A percentile compares a stretch with the other conserved stretches of the same genome.
phyloP scores from a whole-genome alignment of 208 protist species.

The Balamuthia mandrillaris region DNA sequence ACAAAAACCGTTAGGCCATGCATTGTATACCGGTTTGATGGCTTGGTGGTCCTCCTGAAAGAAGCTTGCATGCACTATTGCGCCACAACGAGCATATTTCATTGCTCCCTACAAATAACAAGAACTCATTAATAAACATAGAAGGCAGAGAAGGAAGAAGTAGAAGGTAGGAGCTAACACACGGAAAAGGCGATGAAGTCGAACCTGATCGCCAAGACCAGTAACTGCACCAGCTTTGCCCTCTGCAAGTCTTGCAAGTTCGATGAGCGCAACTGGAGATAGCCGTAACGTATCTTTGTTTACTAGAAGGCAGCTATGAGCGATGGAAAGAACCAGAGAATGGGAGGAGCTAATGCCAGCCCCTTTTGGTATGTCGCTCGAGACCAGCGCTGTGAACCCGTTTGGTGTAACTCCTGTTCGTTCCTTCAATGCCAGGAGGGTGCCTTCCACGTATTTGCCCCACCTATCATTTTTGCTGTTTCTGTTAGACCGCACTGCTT shows the following conservation, averaged over 20 bases:
- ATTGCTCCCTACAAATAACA: conserved; percentile 28
- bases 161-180: neutral
- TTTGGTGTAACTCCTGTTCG: neutral
- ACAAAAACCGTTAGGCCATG: neutral
- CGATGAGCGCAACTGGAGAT: neutral
- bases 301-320: neutral
- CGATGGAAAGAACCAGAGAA: conserved; percentile 18
- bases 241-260: conserved; percentile 19
- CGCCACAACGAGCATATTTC: conserved; percentile 8
- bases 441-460: neutral
- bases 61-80: conserved; percentile 38
- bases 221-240: conserved; percentile 36
- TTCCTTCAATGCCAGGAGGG: neutral
- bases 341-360: conserved; percentile 40
- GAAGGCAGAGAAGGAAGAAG: neutral
- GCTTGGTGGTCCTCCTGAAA: conserved; percentile 32
- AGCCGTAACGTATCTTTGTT: neutral
- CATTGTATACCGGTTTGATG: conserved; percentile 3
- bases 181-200: neutral
- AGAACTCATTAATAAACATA: too few relatives aligned
- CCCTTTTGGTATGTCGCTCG: conserved; percentile 30
- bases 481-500: too few relatives aligned
- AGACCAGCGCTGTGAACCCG: neutral
- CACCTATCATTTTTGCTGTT: too few relatives aligned
- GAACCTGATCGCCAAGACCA: conserved; percentile 36